Percentiles rank a stretch among this genome's conserved stretches.
Evolutionary conservation across 306 rosid species (phyloP).

Genomic region (Morella rubra): DNA sequence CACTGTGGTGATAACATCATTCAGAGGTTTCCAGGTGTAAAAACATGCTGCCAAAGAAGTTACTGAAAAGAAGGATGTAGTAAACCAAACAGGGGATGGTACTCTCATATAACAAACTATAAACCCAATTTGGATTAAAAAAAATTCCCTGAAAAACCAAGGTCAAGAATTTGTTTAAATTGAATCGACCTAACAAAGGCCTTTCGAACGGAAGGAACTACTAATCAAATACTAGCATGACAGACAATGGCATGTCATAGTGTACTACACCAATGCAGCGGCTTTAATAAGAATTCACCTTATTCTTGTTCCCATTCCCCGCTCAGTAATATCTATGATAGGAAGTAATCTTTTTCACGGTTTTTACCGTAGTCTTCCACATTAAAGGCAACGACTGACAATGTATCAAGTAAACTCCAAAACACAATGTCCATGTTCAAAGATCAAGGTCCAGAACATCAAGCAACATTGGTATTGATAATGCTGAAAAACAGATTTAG

Average conservation of each 20-base stretch:
- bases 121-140: too few species aligned
- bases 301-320: not conserved
- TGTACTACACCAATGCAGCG: not conserved
- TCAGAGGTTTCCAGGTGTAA: too few species aligned
- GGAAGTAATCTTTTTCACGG: not conserved
- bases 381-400: not conserved
- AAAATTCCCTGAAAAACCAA: not conserved
- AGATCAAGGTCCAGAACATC: conserved; percentile 19
- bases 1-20: too few species aligned
- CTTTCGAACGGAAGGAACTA: not conserved
- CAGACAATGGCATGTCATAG: not conserved
- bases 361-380: not conserved
- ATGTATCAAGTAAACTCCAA: conserved; percentile 18
- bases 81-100: too few species aligned
- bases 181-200: not conserved
- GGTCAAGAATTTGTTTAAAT: not conserved
- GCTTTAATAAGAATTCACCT: not conserved
- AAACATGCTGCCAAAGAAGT: too few species aligned
- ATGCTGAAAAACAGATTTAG: not conserved
- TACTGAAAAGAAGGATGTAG: too few species aligned
- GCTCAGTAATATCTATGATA: not conserved
- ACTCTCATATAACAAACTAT: too few species aligned
- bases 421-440: conserved; percentile 14
- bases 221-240: not conserved
- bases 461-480: conserved; percentile 11